A percentile compares a stretch with the other conserved stretches of the same genome.
These are phyloP conservation scores for Protea cynaroides DNA, from an alignment of 164 flowering plant genomes.

Conservation along the genomic window DNA sequence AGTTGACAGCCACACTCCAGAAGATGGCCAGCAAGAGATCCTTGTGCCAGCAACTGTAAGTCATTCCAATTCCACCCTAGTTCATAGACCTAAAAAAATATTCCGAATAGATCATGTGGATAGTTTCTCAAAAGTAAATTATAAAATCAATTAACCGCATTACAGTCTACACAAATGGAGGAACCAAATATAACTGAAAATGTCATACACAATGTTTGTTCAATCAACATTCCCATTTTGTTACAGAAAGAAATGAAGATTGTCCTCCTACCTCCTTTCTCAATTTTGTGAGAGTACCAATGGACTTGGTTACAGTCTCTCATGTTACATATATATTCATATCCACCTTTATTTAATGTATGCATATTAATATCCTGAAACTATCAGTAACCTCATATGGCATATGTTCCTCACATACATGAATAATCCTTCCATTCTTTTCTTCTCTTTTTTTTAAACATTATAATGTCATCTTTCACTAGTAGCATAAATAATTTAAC, in stretches of 20 bases:
- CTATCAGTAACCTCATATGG: background rate
- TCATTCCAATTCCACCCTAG: conserved; percentile 98
- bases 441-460: too few species aligned
- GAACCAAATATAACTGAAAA: background rate
- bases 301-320: too few species aligned
- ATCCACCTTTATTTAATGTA: background rate
- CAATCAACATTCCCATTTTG: too few species aligned
- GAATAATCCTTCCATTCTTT: background rate
- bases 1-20: conserved; percentile 99
- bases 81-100: conserved; percentile 59
- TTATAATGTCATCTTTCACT: too few species aligned
- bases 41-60: conserved; percentile 66
- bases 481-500: too few species aligned
- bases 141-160: background rate
- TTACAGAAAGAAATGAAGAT: too few species aligned
- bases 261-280: too few species aligned
- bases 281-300: too few species aligned
- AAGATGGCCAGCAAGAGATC: conserved; percentile 89
- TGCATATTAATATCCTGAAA: background rate
- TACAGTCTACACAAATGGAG: background rate
- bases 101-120: background rate
- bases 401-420: background rate
- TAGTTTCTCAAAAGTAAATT: background rate
- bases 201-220: too few species aligned
- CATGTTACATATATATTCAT: background rate